A percentile compares a stretch with the other conserved stretches of the same genome.
Evolutionary conservation across 2,329 filamentous ascomycete species (phyloP).

Genomic region (Akanthomyces lecanii): DNA sequence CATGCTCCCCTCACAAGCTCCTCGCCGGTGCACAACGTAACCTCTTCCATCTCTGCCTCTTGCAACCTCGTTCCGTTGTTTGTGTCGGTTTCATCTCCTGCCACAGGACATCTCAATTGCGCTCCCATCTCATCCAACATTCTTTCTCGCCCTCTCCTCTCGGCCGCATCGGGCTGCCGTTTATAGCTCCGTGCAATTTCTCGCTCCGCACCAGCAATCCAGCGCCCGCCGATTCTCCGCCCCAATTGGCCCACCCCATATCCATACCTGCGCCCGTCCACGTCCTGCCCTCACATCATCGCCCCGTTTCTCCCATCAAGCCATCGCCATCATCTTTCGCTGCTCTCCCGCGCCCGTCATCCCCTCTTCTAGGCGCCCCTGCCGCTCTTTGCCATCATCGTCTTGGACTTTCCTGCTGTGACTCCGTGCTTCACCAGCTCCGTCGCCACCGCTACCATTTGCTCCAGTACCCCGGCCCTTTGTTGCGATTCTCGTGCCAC

Average conservation of each 20-base stretch:
- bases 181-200: not conserved
- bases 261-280: not conserved
- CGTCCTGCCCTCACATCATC: slow-evolving; percentile 4
- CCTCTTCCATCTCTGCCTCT: not conserved
- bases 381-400: not conserved
- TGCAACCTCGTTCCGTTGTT: not conserved
- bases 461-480: not conserved
- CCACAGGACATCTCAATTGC: not conserved
- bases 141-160: not conserved
- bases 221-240: slow-evolving; percentile 13
- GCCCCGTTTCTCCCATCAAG: not conserved
- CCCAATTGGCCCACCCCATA: slow-evolving; percentile 15
- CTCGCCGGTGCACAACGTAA: not conserved
- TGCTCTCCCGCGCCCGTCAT: not conserved
- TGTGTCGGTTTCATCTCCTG: not conserved
- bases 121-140: not conserved
- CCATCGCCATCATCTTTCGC: not conserved
- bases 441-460: slow-evolving; percentile 7
- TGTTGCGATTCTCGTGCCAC: slow-evolving; percentile 5
- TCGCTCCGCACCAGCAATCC: slow-evolving; percentile 11
- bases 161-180: not conserved
- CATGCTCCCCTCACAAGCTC: not conserved
- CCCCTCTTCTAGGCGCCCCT: not conserved
- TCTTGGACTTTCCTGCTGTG: not conserved
- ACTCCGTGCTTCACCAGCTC: slow-evolving; percentile 11